Base-by-base conservation (phyloP, 1,284 basidiomycete genomes). In the Tilletiopsis washingtonensis region DNA sequence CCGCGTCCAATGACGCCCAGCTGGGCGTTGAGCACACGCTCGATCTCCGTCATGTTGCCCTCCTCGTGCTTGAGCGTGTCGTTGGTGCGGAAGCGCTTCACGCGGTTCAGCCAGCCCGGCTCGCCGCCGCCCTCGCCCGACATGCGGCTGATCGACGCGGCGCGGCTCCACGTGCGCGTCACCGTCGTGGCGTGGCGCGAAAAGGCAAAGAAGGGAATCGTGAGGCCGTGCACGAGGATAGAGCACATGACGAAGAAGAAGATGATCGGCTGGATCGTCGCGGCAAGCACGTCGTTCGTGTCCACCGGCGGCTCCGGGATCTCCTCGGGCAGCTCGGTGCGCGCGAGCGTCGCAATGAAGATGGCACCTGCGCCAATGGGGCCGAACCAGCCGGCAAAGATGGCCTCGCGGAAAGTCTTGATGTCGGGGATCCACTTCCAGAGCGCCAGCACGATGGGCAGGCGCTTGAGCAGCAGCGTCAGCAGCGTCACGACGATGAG, bases 341-440 rank as follows among this genome's bases (percentile, higher is more conserved):
- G 54, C 2, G 64, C 67, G 9, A 67, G 59, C 3, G 67, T 71
- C 23, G 64, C 62, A 40, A 73, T 73, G 47, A 72, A 71, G 44
- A 71, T 70, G 25, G 65, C 67, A 43, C 71, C 70, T 23, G 68
- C 62, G 24, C 70, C 71, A 49, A 74, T 73, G 42, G 71, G 71
- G 2, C 70, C 71, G 47, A 73, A 73, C 48, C 73, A 68, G 25
- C 69, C 71, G 14, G 59, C 56, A 51, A 74, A 74, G 41, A 73
- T 41, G 40, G 71, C 70, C 40, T 74, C 71, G 17, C 66, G 54
- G 54, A 71, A 71, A 3, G 71, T 73, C 58, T 73, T 73, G 56
- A 74, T 66, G 36, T 74, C 71, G 1, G 71, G 71, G 29, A 74
- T 71, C 44, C 57, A 69, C 48, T 65, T 68, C 69, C 71, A 73